Evolutionary conservation across 176 grass and related monocot genomes (phyloP).

Genomic region (Ampelocalamus luodianensis): DNA sequence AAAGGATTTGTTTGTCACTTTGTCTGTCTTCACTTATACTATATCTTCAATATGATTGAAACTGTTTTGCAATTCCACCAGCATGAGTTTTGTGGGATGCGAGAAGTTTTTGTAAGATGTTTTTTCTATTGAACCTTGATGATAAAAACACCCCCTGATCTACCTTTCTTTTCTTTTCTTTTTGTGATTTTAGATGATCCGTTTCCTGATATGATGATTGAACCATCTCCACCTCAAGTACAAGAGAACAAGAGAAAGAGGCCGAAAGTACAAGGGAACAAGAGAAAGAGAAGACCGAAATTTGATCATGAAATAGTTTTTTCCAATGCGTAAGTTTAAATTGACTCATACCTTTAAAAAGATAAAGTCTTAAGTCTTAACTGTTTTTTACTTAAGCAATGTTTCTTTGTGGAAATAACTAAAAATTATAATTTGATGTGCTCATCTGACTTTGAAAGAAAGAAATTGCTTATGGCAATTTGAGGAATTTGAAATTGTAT

Average conservation of each 20-base stretch:
- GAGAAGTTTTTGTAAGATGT: neutral
- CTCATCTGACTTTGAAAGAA: conserved; percentile 1
- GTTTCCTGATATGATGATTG: conserved; percentile 38
- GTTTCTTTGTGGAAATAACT: neutral
- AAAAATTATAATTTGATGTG: neutral
- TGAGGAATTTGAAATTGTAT: neutral
- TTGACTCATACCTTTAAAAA: neutral
- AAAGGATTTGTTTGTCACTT: conserved; percentile 16
- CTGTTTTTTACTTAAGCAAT: conserved; percentile 18
- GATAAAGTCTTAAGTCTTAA: neutral
- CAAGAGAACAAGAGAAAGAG: conserved; percentile 54
- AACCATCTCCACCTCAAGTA: conserved; percentile 67
- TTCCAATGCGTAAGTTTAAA: conserved; percentile 68
- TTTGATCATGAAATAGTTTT: conserved; percentile 59
- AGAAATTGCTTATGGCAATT: conserved; percentile 5
- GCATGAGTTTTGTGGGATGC: conserved; percentile 2
- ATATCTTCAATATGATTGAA: neutral
- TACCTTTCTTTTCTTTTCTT: conserved; percentile 4
- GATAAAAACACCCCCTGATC: neutral
- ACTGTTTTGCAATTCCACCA: neutral
- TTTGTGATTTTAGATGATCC: conserved; percentile 33
- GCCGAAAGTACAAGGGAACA: conserved; percentile 38
- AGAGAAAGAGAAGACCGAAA: conserved; percentile 44
- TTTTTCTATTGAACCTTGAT: neutral
- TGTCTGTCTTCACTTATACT: conserved; percentile 11